Conservation (phyloP, 495 filamentous ascomycete genomes). For the Apiosordaria backusii region DNA sequence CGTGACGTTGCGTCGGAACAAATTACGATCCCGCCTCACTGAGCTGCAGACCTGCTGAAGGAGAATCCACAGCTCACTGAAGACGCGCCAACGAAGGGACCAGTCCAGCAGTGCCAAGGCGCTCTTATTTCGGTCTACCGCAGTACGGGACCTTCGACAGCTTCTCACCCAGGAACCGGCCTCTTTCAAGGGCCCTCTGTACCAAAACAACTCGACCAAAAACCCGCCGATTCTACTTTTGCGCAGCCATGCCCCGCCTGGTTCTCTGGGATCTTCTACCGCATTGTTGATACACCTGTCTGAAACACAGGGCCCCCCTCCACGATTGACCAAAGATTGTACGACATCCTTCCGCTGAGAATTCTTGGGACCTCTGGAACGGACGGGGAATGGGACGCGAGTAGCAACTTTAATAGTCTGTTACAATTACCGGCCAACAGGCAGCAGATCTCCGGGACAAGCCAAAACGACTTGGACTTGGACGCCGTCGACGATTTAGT, state of each 20-base stretch:
- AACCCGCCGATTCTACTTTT: slow-evolving; percentile 13
- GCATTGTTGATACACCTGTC: slow-evolving; percentile 39
- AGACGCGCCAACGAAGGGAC: neutral
- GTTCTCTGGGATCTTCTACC: slow-evolving; percentile 17
- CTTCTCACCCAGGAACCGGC: neutral
- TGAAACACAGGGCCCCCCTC: slow-evolving; percentile 30
- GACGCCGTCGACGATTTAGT: slow-evolving; percentile 6
- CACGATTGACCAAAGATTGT: slow-evolving; percentile 20
- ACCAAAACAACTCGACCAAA: slow-evolving; percentile 7
- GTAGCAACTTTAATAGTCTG: slow-evolving; percentile 17
- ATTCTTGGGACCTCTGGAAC: neutral
- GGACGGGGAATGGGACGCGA: slow-evolving; percentile 21
- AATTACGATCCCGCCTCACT: neutral
- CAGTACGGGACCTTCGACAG: slow-evolving; percentile 4
- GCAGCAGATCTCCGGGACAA: slow-evolving; percentile 28
- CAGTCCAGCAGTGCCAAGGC: neutral
- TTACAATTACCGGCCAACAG: slow-evolving; percentile 23
- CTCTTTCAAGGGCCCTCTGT: neutral
- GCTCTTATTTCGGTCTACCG: slow-evolving; percentile 9
- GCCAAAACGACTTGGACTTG: slow-evolving; percentile 15
- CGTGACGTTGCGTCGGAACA: slow-evolving; percentile 6
- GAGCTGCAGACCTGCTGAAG: neutral
- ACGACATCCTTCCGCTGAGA: slow-evolving; percentile 15
- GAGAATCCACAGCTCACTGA: neutral
- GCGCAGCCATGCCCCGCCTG: slow-evolving; percentile 27